Evolutionary conservation across 805 yeast genomes (phyloP), one percentile per base, ranked within the genome.

Genomic region (Saccharomycopsis babjevae): DNA sequence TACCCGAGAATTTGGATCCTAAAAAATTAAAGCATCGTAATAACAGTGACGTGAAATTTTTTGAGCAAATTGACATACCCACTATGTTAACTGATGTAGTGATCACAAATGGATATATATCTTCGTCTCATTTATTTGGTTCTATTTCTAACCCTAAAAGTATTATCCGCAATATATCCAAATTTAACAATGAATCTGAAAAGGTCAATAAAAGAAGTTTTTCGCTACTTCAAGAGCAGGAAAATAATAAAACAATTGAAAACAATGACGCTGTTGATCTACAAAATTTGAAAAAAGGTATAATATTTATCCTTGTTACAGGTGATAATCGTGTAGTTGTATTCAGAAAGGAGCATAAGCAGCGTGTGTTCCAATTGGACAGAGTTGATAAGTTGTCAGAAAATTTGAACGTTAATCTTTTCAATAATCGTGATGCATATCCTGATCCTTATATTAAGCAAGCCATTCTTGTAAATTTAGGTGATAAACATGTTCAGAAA

Each of bases 291-390:
- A 30, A 43, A 60, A 63, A 46, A 57, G 67, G 56, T 36, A 62
- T 36, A 20, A 43, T 54, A 57, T 65, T 43, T 59, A 39, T 57
- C 39, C 60, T 56, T 32, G 61, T 57, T 5, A 86, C 92, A 1
- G 92, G 90, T 61, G 92, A 86, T 68, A 88, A 87, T 67, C 79
- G 90, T 69, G 74, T 88, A 20, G 80, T 88, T 57, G 80, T 82
- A 15, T 87, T 87, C 70, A 79, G 79, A 60, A 78, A 82, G 60
- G 78, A 83, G 57, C 80, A 76, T 62, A 70, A 72, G 58, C 77
- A 75, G 56, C 70, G 69, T 25, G 73, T 76, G 3, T 75, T 69
- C 56, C 77, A 76, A 61, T 59, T 77, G 32, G 70, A 70, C 42
- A 73, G 74, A 22, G 69, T 76, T 6, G 72, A 72, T 61, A 72